Conservation (phyloP, 208 protist species). For the Wallacemonas sp. region DNA sequence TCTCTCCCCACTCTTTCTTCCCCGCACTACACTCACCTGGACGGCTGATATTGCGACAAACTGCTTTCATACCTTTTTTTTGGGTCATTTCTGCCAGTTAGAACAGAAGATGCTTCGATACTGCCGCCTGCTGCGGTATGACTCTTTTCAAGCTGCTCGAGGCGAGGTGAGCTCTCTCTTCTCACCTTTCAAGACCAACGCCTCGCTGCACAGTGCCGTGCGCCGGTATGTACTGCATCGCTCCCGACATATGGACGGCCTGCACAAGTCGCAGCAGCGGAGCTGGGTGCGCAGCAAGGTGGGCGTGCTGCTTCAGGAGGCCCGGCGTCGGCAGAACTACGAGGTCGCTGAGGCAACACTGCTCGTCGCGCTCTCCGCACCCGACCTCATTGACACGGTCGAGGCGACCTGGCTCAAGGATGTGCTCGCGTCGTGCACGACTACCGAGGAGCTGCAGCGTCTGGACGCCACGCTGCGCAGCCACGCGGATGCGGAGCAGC, state of each 20-base stretch:
- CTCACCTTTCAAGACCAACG: slow-evolving; percentile 32
- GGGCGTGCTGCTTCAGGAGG: slow-evolving; percentile 72
- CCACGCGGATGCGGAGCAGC: background rate
- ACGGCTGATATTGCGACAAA: too few species aligned
- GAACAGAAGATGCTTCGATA: slow-evolving; percentile 4
- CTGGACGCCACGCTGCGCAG: slow-evolving; percentile 41
- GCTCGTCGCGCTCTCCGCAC: slow-evolving; percentile 37
- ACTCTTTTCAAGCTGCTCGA: slow-evolving; percentile 58
- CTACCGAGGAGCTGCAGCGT: slow-evolving; percentile 39
- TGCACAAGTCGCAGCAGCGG: slow-evolving; percentile 36
- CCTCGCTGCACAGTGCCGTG: slow-evolving; percentile 36
- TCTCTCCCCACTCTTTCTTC: too few species aligned
- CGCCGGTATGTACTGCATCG: slow-evolving; percentile 35
- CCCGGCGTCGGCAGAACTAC: slow-evolving; percentile 35
- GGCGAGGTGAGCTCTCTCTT: slow-evolving; percentile 51
- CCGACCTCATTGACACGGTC: slow-evolving; percentile 26
- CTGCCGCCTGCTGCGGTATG: slow-evolving; percentile 20
- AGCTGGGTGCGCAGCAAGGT: slow-evolving; percentile 54
- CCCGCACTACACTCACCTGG: too few species aligned
- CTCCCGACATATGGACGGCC: slow-evolving; percentile 24
- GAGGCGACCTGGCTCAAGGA: slow-evolving; percentile 73
- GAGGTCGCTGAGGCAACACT: slow-evolving; percentile 51
- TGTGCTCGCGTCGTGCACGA: slow-evolving; percentile 55
- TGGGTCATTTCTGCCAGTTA: background rate
- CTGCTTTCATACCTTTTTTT: slow-evolving; percentile 8